Evolutionary conservation across 78 protist species (phyloP).

Genomic region (Neovahlkampfia damariscottae): DNA sequence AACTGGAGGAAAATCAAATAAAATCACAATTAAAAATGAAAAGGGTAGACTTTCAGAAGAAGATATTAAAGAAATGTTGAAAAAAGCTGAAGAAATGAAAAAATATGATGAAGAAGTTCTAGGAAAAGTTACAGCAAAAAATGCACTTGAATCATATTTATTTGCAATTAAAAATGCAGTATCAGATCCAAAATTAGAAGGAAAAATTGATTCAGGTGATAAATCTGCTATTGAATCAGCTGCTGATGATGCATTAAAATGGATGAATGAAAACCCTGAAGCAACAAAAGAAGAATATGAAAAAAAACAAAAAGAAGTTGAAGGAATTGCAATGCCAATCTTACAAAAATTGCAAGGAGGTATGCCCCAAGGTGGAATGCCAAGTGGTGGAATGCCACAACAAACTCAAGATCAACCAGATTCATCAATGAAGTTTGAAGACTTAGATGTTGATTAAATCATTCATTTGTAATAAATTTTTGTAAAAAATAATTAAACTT

Average conservation of each 20-base stretch:
- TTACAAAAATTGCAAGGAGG: slow-evolving; percentile 51
- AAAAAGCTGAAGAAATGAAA: slow-evolving; percentile 80
- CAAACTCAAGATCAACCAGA: no score
- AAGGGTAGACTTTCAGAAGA: slow-evolving; percentile 80
- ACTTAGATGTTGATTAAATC: no score
- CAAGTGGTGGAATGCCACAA: slow-evolving; percentile 13
- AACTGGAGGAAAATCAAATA: slow-evolving; percentile 58
- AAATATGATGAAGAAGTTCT: no score
- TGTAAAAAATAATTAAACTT: no score
- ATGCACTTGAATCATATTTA: slow-evolving; percentile 4
- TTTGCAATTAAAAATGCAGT: no score
- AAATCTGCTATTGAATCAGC: slow-evolving; percentile 72
- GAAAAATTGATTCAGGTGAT: no score
- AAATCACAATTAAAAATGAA: slow-evolving; percentile 92
- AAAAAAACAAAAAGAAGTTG: slow-evolving; percentile 73
- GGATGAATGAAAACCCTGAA: slow-evolving; percentile 78
- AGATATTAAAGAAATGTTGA: slow-evolving; percentile 91
- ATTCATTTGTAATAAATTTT: no score
- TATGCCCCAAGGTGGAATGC: slow-evolving; percentile 4
- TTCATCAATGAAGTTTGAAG: no score
- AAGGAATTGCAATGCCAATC: slow-evolving; percentile 81
- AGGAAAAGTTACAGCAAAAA: no score
- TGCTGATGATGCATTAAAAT: slow-evolving; percentile 71
- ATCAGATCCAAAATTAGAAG: no score
- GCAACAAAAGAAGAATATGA: slow-evolving; percentile 74